phyloP scores from a whole-genome alignment of 1,139 yeast species.

The Yamadazyma diddensiae region DNA sequence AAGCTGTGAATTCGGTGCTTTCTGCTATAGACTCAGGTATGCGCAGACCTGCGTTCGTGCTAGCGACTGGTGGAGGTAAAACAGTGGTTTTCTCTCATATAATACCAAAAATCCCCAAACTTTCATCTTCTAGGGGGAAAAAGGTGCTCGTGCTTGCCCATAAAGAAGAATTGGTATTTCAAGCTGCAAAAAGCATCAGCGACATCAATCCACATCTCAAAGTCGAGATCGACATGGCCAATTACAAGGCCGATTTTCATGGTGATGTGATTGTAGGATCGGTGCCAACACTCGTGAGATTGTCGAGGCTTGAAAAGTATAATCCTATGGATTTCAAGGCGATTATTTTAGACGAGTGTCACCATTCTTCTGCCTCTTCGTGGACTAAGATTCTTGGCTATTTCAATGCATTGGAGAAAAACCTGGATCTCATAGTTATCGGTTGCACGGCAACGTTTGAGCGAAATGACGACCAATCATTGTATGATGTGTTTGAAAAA shows the following conservation, averaged over 20 bases:
- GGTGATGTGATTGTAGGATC: slow-evolving; percentile 78
- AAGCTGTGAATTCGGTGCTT: slow-evolving; percentile 61
- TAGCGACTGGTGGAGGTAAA: slow-evolving; percentile 96
- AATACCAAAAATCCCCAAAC: slow-evolving; percentile 46
- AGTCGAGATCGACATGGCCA: slow-evolving; percentile 77
- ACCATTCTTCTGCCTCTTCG: slow-evolving; percentile 78
- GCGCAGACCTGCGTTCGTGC: slow-evolving; percentile 70
- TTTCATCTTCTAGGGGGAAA: slow-evolving; percentile 27
- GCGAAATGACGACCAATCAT: slow-evolving; percentile 62
- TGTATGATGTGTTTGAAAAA: slow-evolving; percentile 65
- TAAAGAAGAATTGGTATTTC: slow-evolving; percentile 72
- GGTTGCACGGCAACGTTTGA: slow-evolving; percentile 86
- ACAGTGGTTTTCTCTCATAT: slow-evolving; percentile 79
- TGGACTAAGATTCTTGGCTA: slow-evolving; percentile 59
- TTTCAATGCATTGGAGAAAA: slow-evolving; percentile 47
- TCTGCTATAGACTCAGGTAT: slow-evolving; percentile 46
- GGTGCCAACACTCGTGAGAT: slow-evolving; percentile 59
- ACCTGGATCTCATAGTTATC: slow-evolving; percentile 53
- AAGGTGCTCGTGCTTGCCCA: slow-evolving; percentile 75
- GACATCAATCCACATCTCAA: slow-evolving; percentile 46
- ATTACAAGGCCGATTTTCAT: slow-evolving; percentile 29
- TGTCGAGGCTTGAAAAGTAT: slow-evolving; percentile 50
- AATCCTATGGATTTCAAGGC: slow-evolving; percentile 61
- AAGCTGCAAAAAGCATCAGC: slow-evolving; percentile 56
- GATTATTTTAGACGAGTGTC: slow-evolving; percentile 88